Conservation (phyloP, 164 flowering plant genomes). For the Annona squamosa region DNA sequence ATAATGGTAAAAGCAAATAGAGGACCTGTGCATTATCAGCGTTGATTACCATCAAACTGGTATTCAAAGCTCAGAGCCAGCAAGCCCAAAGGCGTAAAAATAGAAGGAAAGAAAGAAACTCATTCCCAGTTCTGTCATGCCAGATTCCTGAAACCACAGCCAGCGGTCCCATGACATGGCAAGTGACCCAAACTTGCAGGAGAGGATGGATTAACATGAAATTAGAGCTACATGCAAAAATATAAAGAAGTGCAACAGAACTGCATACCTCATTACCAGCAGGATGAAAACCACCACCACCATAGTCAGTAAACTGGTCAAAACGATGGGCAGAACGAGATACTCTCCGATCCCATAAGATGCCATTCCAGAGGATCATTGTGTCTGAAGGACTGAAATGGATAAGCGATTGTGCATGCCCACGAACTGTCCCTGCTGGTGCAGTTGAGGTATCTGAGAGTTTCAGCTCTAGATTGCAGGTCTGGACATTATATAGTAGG, state of each 20-base stretch:
- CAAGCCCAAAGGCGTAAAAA: no score
- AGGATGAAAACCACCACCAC: conserved; percentile 99
- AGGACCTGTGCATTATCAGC: no score
- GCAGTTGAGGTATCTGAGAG: conserved; percentile 44
- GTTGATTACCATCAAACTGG: no score
- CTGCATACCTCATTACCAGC: conserved; percentile 92
- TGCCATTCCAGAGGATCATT: conserved; percentile 94
- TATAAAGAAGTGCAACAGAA: background rate
- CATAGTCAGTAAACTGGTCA: conserved; percentile 91
- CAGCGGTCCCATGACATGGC: no score
- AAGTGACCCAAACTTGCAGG: no score
- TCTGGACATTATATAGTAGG: conserved; percentile 74
- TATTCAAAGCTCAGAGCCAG: no score
- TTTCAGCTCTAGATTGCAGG: conserved; percentile 48
- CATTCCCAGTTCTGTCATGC: no score
- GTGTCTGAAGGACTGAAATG: conserved; percentile 83
- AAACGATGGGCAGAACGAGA: conserved; percentile 66
- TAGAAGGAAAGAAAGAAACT: no score
- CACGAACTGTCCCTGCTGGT: conserved; percentile 41
- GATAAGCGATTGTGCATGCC: conserved; percentile 55
- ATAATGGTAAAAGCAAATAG: no score
- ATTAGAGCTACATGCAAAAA: no score
- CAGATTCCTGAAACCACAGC: no score
- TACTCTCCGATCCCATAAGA: conserved; percentile 82
- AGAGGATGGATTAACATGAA: no score